Conservation (phyloP, 2,329 filamentous ascomycete species). For the Diplocarpon rosae region DNA sequence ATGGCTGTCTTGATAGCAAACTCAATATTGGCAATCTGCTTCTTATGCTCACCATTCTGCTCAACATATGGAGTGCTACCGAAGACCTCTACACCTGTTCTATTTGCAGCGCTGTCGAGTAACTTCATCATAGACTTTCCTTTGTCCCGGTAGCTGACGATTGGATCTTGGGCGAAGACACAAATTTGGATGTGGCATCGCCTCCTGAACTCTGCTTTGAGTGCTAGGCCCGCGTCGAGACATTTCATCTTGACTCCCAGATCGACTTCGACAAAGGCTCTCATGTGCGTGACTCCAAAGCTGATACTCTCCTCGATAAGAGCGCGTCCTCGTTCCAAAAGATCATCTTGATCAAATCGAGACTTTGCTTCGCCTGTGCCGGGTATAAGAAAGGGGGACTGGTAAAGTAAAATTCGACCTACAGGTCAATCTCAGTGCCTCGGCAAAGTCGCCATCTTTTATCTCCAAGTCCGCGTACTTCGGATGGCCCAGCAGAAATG, state of each 20-base stretch:
- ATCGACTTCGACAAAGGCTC: slow-evolving; percentile 64
- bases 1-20: slow-evolving; percentile 50
- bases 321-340: slow-evolving; percentile 53
- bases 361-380: slow-evolving; percentile 41
- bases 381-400: slow-evolving; percentile 9
- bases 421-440: slow-evolving; percentile 49
- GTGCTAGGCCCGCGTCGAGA: slow-evolving; percentile 42
- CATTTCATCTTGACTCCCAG: slow-evolving; percentile 46
- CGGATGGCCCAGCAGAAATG: slow-evolving; percentile 46
- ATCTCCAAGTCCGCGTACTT: slow-evolving; percentile 51
- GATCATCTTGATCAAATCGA: slow-evolving; percentile 48
- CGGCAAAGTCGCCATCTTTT: slow-evolving; percentile 48
- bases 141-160: slow-evolving; percentile 44
- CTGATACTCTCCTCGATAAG: slow-evolving; percentile 53
- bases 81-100: slow-evolving; percentile 42
- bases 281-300: slow-evolving; percentile 56
- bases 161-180: slow-evolving; percentile 58
- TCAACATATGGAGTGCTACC: slow-evolving; percentile 66
- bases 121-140: slow-evolving; percentile 40
- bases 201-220: slow-evolving; percentile 43
- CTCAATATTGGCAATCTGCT: slow-evolving; percentile 44
- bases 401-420: slow-evolving; percentile 10
- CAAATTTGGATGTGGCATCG: slow-evolving; percentile 54
- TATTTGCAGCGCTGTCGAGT: slow-evolving; percentile 35
- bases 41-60: slow-evolving; percentile 28